phyloP scores from a whole-genome alignment of 805 yeast species.

The Saccharomycopsis selenospora region DNA sequence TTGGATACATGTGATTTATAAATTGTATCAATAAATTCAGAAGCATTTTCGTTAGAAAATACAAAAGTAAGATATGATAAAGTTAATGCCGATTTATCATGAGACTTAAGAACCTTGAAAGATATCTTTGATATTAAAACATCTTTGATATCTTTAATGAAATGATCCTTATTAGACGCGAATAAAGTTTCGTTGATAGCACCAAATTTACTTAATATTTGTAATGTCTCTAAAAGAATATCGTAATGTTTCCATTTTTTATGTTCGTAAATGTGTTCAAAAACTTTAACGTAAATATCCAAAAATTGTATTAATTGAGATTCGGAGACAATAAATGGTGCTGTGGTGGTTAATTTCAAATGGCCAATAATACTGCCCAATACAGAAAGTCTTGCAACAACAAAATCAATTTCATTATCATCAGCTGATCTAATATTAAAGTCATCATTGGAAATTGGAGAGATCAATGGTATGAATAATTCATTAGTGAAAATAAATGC shows the following conservation, averaged over 20 bases:
- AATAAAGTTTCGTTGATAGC: conserved; percentile 24
- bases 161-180: neutral
- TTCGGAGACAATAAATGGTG: neutral
- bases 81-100: conserved; percentile 52
- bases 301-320: neutral
- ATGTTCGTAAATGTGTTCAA: conserved; percentile 4
- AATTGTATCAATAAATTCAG: conserved; percentile 36
- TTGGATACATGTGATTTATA: conserved; percentile 57
- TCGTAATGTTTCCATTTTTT: conserved; percentile 18
- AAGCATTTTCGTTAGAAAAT: conserved; percentile 25
- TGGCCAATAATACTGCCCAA: conserved; percentile 9
- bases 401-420: conserved; percentile 13
- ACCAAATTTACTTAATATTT: conserved; percentile 26
- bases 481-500: neutral
- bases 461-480: neutral
- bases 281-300: neutral
- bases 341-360: neutral
- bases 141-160: conserved; percentile 14
- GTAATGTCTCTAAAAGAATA: conserved; percentile 9
- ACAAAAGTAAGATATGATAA: conserved; percentile 49
- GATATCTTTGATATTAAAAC: conserved; percentile 9
- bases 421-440: neutral
- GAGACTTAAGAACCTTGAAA: conserved; percentile 31
- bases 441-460: neutral
- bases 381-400: conserved; percentile 7